Conservation (phyloP, 2,329 filamentous ascomycete species). For the Chalaropsis ovoidea region DNA sequence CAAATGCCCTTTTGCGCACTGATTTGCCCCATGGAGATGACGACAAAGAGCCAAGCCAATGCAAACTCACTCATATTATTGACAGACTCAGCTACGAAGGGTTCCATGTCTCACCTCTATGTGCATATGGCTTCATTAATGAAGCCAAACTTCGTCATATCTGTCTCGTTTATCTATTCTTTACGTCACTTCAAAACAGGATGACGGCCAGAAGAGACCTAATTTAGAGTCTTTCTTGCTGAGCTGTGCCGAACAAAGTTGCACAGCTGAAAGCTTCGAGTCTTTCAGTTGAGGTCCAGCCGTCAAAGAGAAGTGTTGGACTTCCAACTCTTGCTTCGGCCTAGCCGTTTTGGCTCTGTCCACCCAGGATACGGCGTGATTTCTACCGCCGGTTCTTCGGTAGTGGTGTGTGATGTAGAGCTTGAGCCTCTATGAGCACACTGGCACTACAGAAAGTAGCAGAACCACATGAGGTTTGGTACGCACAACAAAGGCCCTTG, state of each 20-base stretch:
- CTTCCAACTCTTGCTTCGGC: background rate
- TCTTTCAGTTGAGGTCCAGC: background rate
- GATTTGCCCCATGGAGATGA: background rate
- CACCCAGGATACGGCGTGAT: background rate
- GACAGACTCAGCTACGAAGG: background rate
- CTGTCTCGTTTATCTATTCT: background rate
- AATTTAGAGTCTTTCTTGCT: background rate
- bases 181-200: conserved; percentile 18
- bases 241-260: background rate
- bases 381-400: background rate
- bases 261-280: background rate
- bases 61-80: background rate
- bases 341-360: background rate
- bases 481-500: background rate
- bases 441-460: background rate
- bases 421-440: background rate
- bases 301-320: background rate
- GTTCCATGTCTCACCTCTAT: background rate
- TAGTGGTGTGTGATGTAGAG: background rate
- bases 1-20: background rate
- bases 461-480: background rate
- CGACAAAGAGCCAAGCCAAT: background rate
- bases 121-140: conserved; percentile 2
- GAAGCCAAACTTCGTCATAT: conserved; percentile 6
- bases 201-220: background rate